Conservation (phyloP, 73 alveolate genomes). For the Tetrahymena malaccensis region DNA sequence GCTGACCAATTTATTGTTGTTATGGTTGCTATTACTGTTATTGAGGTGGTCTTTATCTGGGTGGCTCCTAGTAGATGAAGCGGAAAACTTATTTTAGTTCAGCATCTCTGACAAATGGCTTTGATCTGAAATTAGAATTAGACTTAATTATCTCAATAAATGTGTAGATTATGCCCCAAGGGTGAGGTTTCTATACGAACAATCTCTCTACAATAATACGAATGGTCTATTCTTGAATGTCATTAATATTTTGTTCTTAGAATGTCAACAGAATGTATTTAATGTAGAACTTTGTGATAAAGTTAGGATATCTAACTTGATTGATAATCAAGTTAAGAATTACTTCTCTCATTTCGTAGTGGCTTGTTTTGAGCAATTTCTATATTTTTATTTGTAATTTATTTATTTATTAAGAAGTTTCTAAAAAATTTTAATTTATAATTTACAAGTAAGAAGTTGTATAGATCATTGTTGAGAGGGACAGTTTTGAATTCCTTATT, state of each 20-base stretch:
- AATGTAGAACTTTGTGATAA: slow-evolving; percentile 61
- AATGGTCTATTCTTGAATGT: slow-evolving; percentile 63
- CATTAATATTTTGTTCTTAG: slow-evolving; percentile 48
- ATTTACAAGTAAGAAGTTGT: slow-evolving; percentile 10
- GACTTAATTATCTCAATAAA: slow-evolving; percentile 55
- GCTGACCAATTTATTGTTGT: background rate
- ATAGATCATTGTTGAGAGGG: background rate
- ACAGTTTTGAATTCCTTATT: background rate
- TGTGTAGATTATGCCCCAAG: slow-evolving; percentile 77
- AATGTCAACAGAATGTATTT: slow-evolving; percentile 55
- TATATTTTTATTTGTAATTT: background rate
- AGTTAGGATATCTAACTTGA: slow-evolving; percentile 75
- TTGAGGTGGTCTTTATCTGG: background rate
- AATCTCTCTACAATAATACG: slow-evolving; percentile 69
- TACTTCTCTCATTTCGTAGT: slow-evolving; percentile 58
- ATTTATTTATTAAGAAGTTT: too few relatives aligned
- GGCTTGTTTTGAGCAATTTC: background rate
- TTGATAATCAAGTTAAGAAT: slow-evolving; percentile 73
- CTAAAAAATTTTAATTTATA: background rate
- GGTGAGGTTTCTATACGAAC: slow-evolving; percentile 61
- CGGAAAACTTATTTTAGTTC: background rate
- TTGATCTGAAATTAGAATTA: background rate
- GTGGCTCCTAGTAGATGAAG: background rate
- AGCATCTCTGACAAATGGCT: background rate
- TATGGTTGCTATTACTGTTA: background rate